A percentile compares a stretch with the other conserved stretches of the same genome.
Conservation (phyloP, 2,329 filamentous ascomycete genomes). For the Celoporthe dispersa region DNA sequence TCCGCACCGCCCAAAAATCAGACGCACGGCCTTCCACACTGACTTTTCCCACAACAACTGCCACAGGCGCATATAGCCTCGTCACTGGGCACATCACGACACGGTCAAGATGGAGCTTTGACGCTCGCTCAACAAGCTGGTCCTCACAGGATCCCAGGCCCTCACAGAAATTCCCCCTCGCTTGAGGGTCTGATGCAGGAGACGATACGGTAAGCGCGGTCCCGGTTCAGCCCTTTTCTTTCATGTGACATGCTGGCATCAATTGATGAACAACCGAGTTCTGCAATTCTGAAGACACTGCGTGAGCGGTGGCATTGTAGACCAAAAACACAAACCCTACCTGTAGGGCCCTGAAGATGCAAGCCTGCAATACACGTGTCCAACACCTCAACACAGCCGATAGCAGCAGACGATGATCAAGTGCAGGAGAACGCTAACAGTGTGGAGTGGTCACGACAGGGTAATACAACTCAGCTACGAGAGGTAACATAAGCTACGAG, state of each 20-base stretch:
- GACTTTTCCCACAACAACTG: background rate
- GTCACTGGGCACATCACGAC: background rate
- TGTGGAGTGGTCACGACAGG: background rate
- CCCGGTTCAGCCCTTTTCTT: background rate
- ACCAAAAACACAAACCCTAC: conserved; percentile 26
- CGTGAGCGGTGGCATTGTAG: conserved; percentile 24
- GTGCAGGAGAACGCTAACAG: background rate
- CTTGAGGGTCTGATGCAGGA: background rate
- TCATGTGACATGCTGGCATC: conserved; percentile 3
- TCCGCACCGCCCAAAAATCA: background rate
- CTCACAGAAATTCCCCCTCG: background rate
- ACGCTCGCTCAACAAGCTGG: too few relatives aligned
- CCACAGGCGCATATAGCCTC: background rate
- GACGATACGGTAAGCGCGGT: background rate
- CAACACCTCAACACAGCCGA: background rate
- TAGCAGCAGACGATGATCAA: background rate
- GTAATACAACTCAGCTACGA: background rate
- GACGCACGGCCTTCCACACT: background rate
- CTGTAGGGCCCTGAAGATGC: conserved; percentile 24
- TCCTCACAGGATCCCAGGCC: too few relatives aligned
- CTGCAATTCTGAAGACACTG: conserved; percentile 32
- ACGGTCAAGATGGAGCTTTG: background rate
- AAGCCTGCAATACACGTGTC: background rate
- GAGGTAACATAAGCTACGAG: too few relatives aligned
- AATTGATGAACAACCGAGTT: conserved; percentile 31